phyloP scores from a whole-genome alignment of 192 early-diverging fungal genomes.

The Gryganskiella cystojenkinii region DNA sequence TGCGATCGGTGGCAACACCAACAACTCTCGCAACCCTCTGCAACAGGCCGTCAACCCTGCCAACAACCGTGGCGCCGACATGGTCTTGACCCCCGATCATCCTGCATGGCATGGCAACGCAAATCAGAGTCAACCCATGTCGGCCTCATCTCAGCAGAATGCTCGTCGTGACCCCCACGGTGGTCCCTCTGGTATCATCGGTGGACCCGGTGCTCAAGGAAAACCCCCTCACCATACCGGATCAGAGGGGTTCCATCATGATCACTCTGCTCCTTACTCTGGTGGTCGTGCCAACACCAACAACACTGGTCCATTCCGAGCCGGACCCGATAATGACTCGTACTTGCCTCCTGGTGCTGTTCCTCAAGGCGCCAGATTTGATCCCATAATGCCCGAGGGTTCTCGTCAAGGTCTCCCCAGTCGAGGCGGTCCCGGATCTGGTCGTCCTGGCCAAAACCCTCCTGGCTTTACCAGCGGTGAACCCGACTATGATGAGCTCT shows the following conservation, averaged over 20 bases:
- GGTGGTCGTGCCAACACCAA: constrained; percentile 11
- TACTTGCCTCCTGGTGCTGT: constrained; percentile 26
- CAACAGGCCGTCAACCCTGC: constrained; percentile 19
- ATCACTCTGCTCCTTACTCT: constrained; percentile 16
- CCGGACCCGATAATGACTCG: constrained; percentile 20
- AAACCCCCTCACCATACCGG: not conserved
- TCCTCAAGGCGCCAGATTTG: constrained; percentile 33
- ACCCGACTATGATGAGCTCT: constrained; percentile 25
- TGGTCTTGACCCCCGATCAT: constrained; percentile 46
- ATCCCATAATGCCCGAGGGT: constrained; percentile 31
- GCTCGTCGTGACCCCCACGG: constrained; percentile 1
- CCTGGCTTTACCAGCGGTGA: constrained; percentile 7
- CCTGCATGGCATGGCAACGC: constrained; percentile 26
- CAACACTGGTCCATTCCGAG: constrained; percentile 4
- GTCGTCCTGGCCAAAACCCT: not conserved
- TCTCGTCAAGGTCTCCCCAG: constrained; percentile 11
- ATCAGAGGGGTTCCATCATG: not conserved
- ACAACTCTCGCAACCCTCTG: constrained; percentile 14
- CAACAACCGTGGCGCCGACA: constrained; percentile 20
- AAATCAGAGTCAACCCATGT: not conserved
- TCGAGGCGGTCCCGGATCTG: not conserved
- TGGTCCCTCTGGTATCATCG: not conserved
- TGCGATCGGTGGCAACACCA: not conserved
- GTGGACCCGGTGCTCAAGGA: not conserved
- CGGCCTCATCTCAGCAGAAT: not conserved